A percentile compares a stretch with the other conserved stretches of the same genome.
Evolutionary conservation across 495 filamentous ascomycete species (phyloP).

Genomic region (Chaetomium tenue): DNA sequence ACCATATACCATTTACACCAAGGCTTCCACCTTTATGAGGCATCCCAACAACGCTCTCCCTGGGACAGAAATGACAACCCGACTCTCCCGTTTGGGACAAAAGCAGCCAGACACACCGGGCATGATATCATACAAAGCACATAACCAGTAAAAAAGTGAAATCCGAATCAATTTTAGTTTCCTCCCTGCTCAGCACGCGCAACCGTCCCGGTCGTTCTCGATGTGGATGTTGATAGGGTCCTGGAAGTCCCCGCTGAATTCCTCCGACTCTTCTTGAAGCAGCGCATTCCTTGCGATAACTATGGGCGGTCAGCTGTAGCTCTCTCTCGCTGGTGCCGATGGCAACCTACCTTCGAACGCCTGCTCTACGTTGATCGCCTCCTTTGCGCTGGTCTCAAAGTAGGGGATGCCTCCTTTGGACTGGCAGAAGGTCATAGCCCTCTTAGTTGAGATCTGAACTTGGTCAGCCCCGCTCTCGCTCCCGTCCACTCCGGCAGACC

Average conservation of each 20-base stretch:
- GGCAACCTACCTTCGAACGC: conserved; percentile 81
- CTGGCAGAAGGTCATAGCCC: conserved; percentile 95
- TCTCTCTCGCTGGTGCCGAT: neutral
- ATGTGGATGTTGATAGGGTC: conserved; percentile 97
- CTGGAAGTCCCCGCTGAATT: conserved; percentile 87
- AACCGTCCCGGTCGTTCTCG: conserved; percentile 86
- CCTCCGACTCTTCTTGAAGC: conserved; percentile 93
- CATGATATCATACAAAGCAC: conserved; percentile 38
- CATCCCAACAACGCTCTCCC: neutral
- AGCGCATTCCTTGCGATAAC: conserved; percentile 97
- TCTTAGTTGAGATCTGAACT: conserved; percentile 78
- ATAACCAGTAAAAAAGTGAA: conserved; percentile 12
- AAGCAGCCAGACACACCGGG: conserved; percentile 24
- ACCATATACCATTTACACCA: conserved; percentile 19
- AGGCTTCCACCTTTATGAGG: conserved; percentile 18
- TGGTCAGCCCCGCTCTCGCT: conserved; percentile 21
- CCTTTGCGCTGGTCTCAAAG: conserved; percentile 98
- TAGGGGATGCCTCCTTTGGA: conserved; percentile 97
- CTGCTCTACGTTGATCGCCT: conserved; percentile 96
- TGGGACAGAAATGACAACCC: conserved; percentile 15
- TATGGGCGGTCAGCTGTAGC: conserved; percentile 38
- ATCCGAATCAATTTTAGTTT: conserved; percentile 12
- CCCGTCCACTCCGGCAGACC: neutral
- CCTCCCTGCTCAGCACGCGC: conserved; percentile 65
- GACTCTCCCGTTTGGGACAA: conserved; percentile 16